phyloP scores from a whole-genome alignment of 495 filamentous ascomycete species.

The Hypoxylon lienhwacheense region DNA sequence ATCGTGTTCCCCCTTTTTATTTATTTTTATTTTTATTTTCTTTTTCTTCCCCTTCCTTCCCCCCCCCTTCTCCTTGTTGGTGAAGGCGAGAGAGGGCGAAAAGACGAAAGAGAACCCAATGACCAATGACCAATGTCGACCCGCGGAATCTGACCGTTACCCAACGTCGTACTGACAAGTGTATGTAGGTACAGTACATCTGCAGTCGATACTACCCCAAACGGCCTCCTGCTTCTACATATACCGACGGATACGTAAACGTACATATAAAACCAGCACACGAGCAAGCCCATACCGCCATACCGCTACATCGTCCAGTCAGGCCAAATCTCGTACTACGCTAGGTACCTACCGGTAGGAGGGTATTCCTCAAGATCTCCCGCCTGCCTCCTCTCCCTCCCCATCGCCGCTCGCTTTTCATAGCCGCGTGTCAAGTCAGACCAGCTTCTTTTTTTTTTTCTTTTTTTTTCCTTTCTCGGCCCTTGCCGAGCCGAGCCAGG shows the following conservation, averaged over 20 bases:
- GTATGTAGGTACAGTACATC: constrained; percentile 1
- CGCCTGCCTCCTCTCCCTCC: background rate
- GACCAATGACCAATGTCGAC: too few species aligned
- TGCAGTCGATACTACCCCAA: constrained; percentile 20
- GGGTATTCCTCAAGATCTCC: constrained; percentile 19
- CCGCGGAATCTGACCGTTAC: constrained; percentile 12
- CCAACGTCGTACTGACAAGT: constrained; percentile 2
- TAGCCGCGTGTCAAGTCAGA: too few species aligned
- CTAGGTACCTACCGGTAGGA: constrained; percentile 4
- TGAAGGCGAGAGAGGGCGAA: constrained; percentile 3
- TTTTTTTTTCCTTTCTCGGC: too few species aligned
- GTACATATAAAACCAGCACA: constrained; percentile 17
- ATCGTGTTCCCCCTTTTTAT: too few species aligned
- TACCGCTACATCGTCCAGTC: background rate
- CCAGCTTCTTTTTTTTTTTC: too few species aligned
- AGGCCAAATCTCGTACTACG: background rate
- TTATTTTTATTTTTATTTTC: too few species aligned
- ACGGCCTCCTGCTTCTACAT: constrained; percentile 24
- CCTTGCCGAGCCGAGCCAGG: too few species aligned
- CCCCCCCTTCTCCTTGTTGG: too few species aligned
- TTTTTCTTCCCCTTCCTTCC: too few species aligned
- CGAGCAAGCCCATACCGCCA: constrained; percentile 3
- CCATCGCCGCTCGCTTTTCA: too few species aligned
- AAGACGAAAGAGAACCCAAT: background rate
- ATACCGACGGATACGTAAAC: constrained; percentile 22